These are phyloP conservation scores for Paraurostyla sp. DNA, from an alignment of 73 alveolate genomes.

Conservation along the genomic window DNA sequence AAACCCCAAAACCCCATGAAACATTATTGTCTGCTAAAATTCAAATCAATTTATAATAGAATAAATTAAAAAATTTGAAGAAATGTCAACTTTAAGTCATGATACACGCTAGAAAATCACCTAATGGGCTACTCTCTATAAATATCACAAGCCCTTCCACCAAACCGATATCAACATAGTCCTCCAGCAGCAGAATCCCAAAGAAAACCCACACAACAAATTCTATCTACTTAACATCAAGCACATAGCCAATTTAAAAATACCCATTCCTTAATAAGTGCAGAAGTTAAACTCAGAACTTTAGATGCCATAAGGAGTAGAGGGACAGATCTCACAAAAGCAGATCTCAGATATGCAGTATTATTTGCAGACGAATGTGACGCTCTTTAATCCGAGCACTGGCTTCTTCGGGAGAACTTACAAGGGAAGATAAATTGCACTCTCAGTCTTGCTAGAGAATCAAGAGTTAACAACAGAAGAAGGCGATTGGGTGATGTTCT, in stretches of 20 bases:
- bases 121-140: slow-evolving; percentile 17
- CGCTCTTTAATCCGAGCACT: slow-evolving; percentile 20
- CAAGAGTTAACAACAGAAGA: slow-evolving; percentile 17
- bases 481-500: slow-evolving; percentile 44
- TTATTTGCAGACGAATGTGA: neutral
- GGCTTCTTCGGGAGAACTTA: slow-evolving; percentile 57
- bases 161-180: slow-evolving; percentile 11
- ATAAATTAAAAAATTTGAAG: too few species aligned
- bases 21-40: too few species aligned
- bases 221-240: slow-evolving; percentile 27
- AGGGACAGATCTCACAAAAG: neutral
- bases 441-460: neutral
- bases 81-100: neutral
- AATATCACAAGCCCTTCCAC: slow-evolving; percentile 38
- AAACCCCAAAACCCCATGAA: too few species aligned
- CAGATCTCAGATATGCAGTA: neutral
- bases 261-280: neutral
- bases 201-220: slow-evolving; percentile 37
- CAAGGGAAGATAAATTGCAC: neutral
- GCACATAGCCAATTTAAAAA: slow-evolving; percentile 39
- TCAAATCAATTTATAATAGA: too few species aligned
- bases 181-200: slow-evolving; percentile 1
- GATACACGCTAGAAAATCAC: slow-evolving; percentile 9
- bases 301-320: neutral
- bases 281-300: neutral